Evolutionary conservation across 768 basidiomycete genomes (phyloP).

Genomic region (Podaxis carcinomalis): DNA sequence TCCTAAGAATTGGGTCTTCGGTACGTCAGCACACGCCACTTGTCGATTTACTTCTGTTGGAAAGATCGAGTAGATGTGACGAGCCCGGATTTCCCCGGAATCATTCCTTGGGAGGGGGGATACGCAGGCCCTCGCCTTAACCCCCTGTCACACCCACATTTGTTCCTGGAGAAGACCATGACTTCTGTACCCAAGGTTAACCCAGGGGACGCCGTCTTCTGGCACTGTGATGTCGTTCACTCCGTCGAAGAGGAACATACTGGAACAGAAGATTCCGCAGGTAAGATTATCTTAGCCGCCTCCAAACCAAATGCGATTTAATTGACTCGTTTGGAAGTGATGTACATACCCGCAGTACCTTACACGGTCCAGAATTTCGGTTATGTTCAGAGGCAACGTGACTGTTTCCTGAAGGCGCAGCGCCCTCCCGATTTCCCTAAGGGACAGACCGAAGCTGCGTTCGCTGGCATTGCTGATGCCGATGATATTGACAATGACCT

Average conservation of each 20-base stretch:
- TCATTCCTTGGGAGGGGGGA: slow-evolving; percentile 33
- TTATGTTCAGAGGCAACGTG: slow-evolving; percentile 62
- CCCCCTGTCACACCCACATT: slow-evolving; percentile 59
- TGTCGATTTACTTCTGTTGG: not conserved
- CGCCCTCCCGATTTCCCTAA: slow-evolving; percentile 73
- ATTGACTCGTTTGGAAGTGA: slow-evolving; percentile 38
- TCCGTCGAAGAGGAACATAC: slow-evolving; percentile 48
- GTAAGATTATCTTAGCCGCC: slow-evolving; percentile 21
- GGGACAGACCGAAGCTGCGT: slow-evolving; percentile 32
- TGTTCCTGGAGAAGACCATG: slow-evolving; percentile 62
- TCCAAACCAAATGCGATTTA: not conserved
- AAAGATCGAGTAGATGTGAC: slow-evolving; percentile 34
- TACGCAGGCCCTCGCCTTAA: slow-evolving; percentile 45
- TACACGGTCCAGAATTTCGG: slow-evolving; percentile 50
- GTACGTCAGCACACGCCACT: slow-evolving; percentile 20
- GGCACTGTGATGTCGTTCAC: slow-evolving; percentile 62
- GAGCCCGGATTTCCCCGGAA: slow-evolving; percentile 49
- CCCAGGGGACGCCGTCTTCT: slow-evolving; percentile 78
- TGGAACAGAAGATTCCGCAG: slow-evolving; percentile 52
- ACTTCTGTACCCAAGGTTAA: slow-evolving; percentile 64
- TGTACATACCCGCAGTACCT: slow-evolving; percentile 77
- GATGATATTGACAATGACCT: slow-evolving; percentile 31
- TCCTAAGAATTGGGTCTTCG: slow-evolving; percentile 52
- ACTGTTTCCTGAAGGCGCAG: slow-evolving; percentile 52
- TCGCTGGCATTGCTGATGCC: slow-evolving; percentile 30